phyloP scores from a whole-genome alignment of 2,329 filamentous ascomycete species.

The Alternaria ethzedia region DNA sequence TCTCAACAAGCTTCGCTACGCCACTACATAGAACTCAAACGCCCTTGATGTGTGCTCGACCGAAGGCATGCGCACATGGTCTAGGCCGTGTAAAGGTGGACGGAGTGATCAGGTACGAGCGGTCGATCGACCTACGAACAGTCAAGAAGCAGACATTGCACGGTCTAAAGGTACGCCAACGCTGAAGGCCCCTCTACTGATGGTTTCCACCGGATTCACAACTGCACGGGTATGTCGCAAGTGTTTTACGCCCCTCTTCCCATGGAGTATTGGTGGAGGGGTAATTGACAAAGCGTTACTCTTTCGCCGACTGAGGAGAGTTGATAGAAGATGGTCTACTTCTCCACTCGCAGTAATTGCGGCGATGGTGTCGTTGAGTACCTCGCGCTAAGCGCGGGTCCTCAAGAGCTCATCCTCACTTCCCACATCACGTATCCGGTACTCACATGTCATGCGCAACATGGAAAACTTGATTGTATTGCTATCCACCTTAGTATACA shows the following conservation, averaged over 20 bases:
- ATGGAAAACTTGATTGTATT: slow-evolving; percentile 5
- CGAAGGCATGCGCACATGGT: not conserved
- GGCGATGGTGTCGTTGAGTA: slow-evolving; percentile 14
- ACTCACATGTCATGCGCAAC: not conserved
- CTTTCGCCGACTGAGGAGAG: slow-evolving; percentile 48
- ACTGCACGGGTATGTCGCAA: slow-evolving; percentile 31
- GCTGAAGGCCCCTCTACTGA: not conserved
- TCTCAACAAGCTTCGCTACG: not conserved
- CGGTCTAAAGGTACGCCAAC: not conserved
- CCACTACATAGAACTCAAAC: not conserved
- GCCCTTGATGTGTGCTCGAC: not conserved
- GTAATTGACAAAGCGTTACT: slow-evolving; percentile 49
- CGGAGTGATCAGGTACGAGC: not conserved
- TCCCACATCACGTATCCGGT: slow-evolving; percentile 1
- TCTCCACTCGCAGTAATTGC: slow-evolving; percentile 38
- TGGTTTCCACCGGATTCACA: not conserved
- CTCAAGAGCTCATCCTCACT: not conserved
- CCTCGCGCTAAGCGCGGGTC: not conserved
- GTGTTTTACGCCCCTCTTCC: slow-evolving; percentile 48
- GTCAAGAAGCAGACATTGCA: too few species aligned
- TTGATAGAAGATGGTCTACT: slow-evolving; percentile 33
- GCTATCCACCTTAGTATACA: slow-evolving; percentile 6
- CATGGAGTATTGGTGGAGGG: slow-evolving; percentile 38
- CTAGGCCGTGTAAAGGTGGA: not conserved
- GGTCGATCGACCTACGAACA: not conserved